phyloP scores from a whole-genome alignment of 2,329 filamentous ascomycete species.

The Colletotrichum paranaense region DNA sequence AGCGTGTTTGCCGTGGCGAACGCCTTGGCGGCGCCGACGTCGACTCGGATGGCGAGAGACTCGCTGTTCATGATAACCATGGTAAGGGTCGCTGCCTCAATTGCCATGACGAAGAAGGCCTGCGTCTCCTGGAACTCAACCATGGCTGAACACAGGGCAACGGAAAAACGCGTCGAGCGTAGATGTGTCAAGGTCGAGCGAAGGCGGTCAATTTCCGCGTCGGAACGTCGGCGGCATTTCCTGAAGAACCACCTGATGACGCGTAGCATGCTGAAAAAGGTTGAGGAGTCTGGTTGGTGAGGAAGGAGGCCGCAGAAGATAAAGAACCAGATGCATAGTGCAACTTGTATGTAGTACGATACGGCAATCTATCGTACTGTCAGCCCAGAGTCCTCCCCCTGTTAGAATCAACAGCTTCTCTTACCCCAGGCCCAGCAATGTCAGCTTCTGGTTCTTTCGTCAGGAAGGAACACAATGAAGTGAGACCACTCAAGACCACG shows the following conservation, averaged over 20 bases:
- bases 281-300: background rate
- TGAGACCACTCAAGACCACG: too few relatives aligned
- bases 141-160: slow-evolving; percentile 8
- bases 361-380: background rate
- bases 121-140: slow-evolving; percentile 40
- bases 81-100: slow-evolving; percentile 39
- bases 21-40: slow-evolving; percentile 23
- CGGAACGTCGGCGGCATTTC: too few relatives aligned
- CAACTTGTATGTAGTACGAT: background rate
- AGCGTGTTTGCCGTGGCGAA: slow-evolving; percentile 34
- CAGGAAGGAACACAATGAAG: background rate
- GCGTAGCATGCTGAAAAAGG: background rate
- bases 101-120: slow-evolving; percentile 38
- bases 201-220: too few relatives aligned
- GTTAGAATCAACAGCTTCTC: background rate
- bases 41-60: slow-evolving; percentile 7
- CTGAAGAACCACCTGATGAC: background rate
- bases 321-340: background rate
- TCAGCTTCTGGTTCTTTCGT: background rate
- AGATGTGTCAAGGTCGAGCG: background rate
- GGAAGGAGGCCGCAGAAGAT: background rate
- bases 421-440: slow-evolving; percentile 3
- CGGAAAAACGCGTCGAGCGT: background rate
- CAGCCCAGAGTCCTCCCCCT: too few relatives aligned
- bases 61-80: slow-evolving; percentile 28